phyloP scores from a whole-genome alignment of 768 basidiomycete species.

The Serpula lacrymans region DNA sequence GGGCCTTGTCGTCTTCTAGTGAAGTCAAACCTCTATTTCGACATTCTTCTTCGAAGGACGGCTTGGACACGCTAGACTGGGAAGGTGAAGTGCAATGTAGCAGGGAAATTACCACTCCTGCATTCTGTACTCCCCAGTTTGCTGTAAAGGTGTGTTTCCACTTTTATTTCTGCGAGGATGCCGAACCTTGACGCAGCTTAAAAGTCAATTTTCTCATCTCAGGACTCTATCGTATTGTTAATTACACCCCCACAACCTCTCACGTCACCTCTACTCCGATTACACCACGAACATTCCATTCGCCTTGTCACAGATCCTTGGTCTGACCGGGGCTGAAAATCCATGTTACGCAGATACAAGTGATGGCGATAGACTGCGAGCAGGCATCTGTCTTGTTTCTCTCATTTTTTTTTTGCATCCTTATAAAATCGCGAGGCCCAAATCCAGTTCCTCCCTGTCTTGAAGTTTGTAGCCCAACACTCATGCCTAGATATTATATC shows the following conservation, averaged over 20 bases:
- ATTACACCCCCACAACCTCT: slow-evolving; percentile 40
- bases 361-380: no score
- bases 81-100: slow-evolving; percentile 47
- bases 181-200: no score
- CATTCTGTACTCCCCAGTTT: slow-evolving; percentile 45
- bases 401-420: no score
- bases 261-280: slow-evolving; percentile 32
- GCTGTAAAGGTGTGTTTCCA: slow-evolving; percentile 43
- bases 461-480: no score
- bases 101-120: slow-evolving; percentile 37
- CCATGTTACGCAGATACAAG: no score
- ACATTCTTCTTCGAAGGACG: slow-evolving; percentile 15
- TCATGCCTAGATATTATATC: no score
- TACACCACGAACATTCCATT: slow-evolving; percentile 48
- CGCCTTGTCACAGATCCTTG: slow-evolving; percentile 59
- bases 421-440: no score
- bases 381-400: no score
- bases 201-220: not conserved
- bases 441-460: no score
- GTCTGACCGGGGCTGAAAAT: no score
- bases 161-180: not conserved
- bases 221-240: slow-evolving; percentile 59
- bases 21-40: slow-evolving; percentile 6
- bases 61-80: slow-evolving; percentile 53
- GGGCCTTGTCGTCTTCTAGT: slow-evolving; percentile 39